Conservation (phyloP, 2,329 filamentous ascomycete species). For the Falciphora oryzae region DNA sequence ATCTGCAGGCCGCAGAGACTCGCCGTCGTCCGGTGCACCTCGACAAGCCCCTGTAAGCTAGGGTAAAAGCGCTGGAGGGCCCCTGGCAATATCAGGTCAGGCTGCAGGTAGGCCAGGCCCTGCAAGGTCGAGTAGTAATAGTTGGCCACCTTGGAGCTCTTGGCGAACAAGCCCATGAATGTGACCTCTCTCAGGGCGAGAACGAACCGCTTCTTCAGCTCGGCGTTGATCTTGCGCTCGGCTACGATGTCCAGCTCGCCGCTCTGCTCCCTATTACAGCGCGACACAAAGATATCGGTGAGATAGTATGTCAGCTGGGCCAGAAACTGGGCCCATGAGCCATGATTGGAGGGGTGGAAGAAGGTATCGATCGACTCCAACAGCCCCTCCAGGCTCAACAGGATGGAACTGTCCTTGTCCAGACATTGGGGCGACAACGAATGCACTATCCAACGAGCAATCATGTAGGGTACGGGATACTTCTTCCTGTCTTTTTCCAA, state of each 20-base stretch:
- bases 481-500: constrained; percentile 91
- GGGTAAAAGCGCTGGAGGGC: constrained; percentile 95
- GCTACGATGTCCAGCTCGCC: constrained; percentile 83
- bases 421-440: constrained; percentile 82
- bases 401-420: constrained; percentile 63
- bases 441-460: constrained; percentile 89
- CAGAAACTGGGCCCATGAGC: constrained; percentile 82
- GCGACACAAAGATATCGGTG: constrained; percentile 92
- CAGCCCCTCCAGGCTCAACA: constrained; percentile 81
- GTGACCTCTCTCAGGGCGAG: constrained; percentile 83
- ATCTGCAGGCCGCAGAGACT: constrained; percentile 89
- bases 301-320: constrained; percentile 89
- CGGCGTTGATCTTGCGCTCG: constrained; percentile 71
- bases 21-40: constrained; percentile 93
- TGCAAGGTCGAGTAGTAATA: constrained; percentile 89
- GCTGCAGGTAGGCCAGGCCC: constrained; percentile 83
- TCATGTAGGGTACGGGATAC: constrained; percentile 85
- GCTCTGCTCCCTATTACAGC: constrained; percentile 92
- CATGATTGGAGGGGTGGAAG: constrained; percentile 96
- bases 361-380: constrained; percentile 97
- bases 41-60: constrained; percentile 90
- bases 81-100: constrained; percentile 84
- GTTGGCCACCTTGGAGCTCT: constrained; percentile 85
- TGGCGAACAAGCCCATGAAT: constrained; percentile 97
- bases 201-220: constrained; percentile 86